Conservation (phyloP, 1,284 basidiomycete genomes). For the Cryptococcus amylolentus region DNA sequence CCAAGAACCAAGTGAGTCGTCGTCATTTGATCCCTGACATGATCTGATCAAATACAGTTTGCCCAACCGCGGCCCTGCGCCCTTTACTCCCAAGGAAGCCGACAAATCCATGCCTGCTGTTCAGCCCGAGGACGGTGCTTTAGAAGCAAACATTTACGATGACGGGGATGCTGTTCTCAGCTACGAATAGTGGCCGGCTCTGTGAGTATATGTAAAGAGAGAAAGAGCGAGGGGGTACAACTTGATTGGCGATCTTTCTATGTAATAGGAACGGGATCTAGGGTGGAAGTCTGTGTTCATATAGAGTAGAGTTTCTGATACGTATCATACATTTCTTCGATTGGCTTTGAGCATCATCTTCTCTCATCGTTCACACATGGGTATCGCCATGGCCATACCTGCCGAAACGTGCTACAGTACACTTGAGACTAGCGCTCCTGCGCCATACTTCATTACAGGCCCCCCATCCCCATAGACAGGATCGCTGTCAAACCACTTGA, state of each 20-base stretch:
- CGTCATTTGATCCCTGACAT: not conserved
- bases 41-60: not conserved
- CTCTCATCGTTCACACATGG: too few species aligned
- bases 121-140: not conserved
- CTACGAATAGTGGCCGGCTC: not conserved
- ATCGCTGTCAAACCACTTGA: constrained; percentile 50
- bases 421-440: too few species aligned
- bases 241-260: too few species aligned
- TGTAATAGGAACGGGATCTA: too few species aligned
- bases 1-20: constrained; percentile 19
- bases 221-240: not conserved
- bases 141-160: not conserved
- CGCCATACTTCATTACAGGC: constrained; percentile 16
- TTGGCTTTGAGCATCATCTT: too few species aligned
- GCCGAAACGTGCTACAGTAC: too few species aligned
- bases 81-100: not conserved
- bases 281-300: too few species aligned
- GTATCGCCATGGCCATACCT: too few species aligned
- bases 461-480: constrained; percentile 52
- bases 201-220: not conserved
- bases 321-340: too few species aligned
- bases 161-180: not conserved
- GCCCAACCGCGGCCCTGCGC: not conserved
- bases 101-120: not conserved
- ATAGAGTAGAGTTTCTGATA: too few species aligned